Base-by-base conservation (phyloP, 176 grass and related monocot species). In the Neostapfia colusana region DNA sequence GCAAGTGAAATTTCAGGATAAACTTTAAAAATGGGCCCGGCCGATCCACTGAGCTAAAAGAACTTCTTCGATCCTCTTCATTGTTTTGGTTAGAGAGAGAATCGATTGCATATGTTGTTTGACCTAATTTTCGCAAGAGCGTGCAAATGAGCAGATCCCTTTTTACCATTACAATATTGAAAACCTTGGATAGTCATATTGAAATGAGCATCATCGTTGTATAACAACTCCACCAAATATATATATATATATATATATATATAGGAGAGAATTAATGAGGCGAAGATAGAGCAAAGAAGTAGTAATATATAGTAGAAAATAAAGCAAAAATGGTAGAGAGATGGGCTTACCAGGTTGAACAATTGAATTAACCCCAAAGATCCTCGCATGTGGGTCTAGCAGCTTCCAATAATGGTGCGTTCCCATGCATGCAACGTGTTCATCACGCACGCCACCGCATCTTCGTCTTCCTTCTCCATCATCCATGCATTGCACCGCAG, bases 1-100 rank as follows among this genome's bases (percentile, higher is more conserved):
- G 56, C 70, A 71, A 84, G 70, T 80, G 86, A 84, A 88, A 80
- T 70, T 82, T 34, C 78, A 20, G 27, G 81, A 88, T 80, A 70
- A 37, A 80, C 27, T 76, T 70, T n/a, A 11, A 46, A 79, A 80
- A 75, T 42, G 57, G 28, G 69, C 53, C 46, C 68, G 69, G 43
- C 46, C 68, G 37, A 68, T 88, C 75, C 75, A 78, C 46, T 54
- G 45, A 73, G 69, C 11, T 34, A 31, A 18, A 65, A 37, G 58
- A 72, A 63, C 68, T 73, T 73, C 59, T 21, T 71, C 80, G 76
- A 80, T 80, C 81, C 6, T 41, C 70, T 63, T 71, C 26, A 75
- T 75, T 80, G 45, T 79, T 48, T 75, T 17, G 48, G 17, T 26
- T 46, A 26, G 28, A 63, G 16, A 74, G 49, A 36, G 49, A 45